These are phyloP conservation scores for Erythrophleum ivorense DNA, from an alignment of 331 rosid genomes.

Conservation along the genomic window DNA sequence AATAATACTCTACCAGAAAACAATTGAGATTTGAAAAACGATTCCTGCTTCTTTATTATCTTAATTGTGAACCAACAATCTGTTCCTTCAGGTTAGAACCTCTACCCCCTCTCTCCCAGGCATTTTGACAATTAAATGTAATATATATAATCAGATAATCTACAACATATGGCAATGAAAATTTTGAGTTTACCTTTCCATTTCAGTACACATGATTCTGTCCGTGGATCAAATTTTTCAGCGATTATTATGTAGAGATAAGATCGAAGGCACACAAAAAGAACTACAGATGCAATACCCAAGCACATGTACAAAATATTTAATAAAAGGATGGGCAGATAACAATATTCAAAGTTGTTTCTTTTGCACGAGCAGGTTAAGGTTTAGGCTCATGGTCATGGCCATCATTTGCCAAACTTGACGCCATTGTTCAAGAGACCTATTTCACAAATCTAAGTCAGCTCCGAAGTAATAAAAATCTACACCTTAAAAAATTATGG, in stretches of 20 bases:
- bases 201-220: not conserved
- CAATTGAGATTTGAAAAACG: not conserved
- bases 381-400: not conserved
- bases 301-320: not conserved
- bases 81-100: not conserved
- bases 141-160: too few species aligned
- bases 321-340: not conserved
- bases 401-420: not conserved
- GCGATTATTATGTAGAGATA: not conserved
- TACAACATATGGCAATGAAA: not conserved
- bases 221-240: not conserved
- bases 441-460: not conserved
- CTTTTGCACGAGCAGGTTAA: not conserved
- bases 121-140: not conserved
- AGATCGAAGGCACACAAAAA: slow-evolving; percentile 1
- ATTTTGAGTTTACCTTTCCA: not conserved
- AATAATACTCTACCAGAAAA: not conserved
- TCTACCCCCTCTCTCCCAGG: not conserved
- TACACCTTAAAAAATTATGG: too few species aligned
- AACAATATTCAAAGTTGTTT: not conserved
- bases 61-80: not conserved
- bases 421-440: not conserved
- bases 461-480: not conserved
- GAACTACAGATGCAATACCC: not conserved
- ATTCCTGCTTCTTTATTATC: not conserved